Evolutionary conservation across 768 basidiomycete genomes (phyloP).

Genomic region (Serendipita sp.): DNA sequence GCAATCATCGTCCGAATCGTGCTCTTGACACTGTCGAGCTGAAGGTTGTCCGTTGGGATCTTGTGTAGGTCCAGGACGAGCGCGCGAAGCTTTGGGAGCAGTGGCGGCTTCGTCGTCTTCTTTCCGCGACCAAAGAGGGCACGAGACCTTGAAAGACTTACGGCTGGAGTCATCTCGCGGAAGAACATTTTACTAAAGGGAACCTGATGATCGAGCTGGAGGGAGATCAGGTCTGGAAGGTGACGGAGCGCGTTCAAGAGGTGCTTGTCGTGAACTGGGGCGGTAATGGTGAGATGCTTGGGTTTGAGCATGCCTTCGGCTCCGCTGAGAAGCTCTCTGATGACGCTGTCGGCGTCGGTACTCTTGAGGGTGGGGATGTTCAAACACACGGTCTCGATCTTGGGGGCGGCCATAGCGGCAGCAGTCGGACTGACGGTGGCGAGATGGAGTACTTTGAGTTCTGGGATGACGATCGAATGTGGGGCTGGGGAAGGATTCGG

Average conservation of each 20-base stretch:
- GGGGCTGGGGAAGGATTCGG: neutral
- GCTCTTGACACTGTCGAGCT: neutral
- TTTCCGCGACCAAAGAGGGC: neutral
- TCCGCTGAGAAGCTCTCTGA: neutral
- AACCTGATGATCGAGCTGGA: neutral
- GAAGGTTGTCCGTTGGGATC: neutral
- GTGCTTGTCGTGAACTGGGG: neutral
- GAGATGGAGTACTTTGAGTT: conserved; percentile 1
- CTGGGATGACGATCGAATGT: neutral
- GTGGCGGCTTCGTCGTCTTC: neutral
- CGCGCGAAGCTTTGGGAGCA: neutral
- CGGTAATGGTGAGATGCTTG: neutral
- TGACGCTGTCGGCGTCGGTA: neutral
- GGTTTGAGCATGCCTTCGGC: neutral
- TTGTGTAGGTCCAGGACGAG: neutral
- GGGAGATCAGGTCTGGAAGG: neutral
- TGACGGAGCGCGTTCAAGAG: neutral
- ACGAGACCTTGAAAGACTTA: neutral
- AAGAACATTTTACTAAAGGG: neutral
- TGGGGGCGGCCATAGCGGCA: neutral
- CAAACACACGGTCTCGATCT: neutral
- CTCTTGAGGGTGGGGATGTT: neutral
- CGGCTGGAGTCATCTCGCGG: neutral
- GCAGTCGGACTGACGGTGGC: neutral
- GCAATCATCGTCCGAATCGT: neutral